Base-by-base conservation (phyloP, 2,329 filamentous ascomycete species). In the Allantophomopsis cytisporea region DNA sequence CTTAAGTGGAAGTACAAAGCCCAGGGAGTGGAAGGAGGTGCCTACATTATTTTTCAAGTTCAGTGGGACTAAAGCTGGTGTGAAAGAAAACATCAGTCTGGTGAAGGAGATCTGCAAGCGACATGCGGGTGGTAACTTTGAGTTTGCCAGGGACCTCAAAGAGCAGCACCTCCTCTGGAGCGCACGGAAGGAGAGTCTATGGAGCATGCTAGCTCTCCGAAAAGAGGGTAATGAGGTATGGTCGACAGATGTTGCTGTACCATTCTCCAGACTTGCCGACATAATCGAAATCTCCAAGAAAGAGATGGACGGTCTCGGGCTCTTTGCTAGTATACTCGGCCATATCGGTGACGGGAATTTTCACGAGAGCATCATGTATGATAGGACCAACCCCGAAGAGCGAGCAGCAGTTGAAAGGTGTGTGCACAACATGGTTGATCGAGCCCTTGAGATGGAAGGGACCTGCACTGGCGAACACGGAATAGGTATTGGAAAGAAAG, bases 271-370 rank as follows among this genome's bases (percentile, higher is more conserved):
- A 11, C 62, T 89, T 4, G 76, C 83, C 1, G 80, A 85, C 47
- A 81, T 88, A 42, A 69, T 71, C 65, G 87, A 94, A 56, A 68
- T 86, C 34, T 88, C 83, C 45, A 94, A 94, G 64, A 83, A 84
- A 55, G 85, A 94, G 53, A 80, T 94, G 70, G 83, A 89, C 52
- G 77, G 85, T 11, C 67, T 94, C 10, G 86, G 85, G 0, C 63
- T 94, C 2, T 94, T 94, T 55, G 85, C 86, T 1, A 87, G 82
- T 51, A 83, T 94, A 20, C 65, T 95, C 4, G 88, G 88, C 3
- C 88, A 95, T 54, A 81, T 95, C 41, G 88, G 88, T 11, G 88
- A 94, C 54, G 88, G 88, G 31, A 95, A 95, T 59, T 95, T 95
- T 63, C 88, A 95, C 57, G 80, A 88, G 56, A 84, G 81, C 54